These are phyloP conservation scores for Exidia glandulosa DNA, from an alignment of 768 basidiomycete species.

Conservation along the genomic window DNA sequence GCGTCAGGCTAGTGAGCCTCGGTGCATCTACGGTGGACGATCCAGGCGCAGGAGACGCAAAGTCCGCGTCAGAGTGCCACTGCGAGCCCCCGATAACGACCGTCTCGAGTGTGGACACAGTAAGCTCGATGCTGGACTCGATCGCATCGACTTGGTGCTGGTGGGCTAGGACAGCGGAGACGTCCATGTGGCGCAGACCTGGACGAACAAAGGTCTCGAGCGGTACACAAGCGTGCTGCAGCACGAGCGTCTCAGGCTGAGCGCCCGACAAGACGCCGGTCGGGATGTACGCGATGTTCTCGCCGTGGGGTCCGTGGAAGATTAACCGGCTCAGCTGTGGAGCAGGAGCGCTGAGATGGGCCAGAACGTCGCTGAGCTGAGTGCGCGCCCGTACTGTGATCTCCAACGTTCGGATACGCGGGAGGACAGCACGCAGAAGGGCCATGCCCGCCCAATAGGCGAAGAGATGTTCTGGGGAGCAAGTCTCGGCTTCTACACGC, in stretches of 20 bases:
- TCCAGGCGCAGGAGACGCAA: background rate
- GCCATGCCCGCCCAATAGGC: background rate
- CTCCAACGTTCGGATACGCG: background rate
- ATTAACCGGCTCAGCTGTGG: background rate
- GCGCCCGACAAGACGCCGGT: background rate
- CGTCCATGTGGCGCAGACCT: background rate
- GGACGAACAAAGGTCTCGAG: background rate
- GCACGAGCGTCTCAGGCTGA: background rate
- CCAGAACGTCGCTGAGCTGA: background rate
- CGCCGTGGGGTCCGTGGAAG: background rate
- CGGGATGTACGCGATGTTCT: background rate
- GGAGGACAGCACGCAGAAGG: background rate
- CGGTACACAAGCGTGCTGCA: background rate
- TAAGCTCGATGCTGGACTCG: background rate
- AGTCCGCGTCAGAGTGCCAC: background rate
- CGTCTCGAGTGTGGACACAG: background rate
- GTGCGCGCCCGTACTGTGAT: background rate
- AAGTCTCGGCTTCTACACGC: background rate
- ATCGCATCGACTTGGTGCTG: background rate
- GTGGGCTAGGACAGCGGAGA: background rate
- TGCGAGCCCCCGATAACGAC: background rate
- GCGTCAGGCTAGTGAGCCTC: background rate
- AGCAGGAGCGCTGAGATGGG: background rate
- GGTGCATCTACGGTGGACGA: background rate
- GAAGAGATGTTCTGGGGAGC: background rate